Base-by-base conservation (phyloP, 1,284 basidiomycete genomes). In the Ganoderma multipileum region DNA sequence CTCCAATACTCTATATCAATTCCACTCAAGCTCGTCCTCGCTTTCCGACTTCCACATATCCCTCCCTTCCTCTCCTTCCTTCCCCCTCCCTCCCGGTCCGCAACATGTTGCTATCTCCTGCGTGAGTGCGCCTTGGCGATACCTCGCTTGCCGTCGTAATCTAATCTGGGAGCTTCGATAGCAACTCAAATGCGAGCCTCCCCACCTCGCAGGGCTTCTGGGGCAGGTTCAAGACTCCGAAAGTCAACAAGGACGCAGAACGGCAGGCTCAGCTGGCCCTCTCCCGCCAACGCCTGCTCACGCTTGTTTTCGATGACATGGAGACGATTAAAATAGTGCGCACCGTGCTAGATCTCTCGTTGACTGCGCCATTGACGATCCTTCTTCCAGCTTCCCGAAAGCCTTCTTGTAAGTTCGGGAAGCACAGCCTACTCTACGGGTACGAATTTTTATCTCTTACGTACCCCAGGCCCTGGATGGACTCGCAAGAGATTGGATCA, bases 271-370 rank as follows among this genome's bases (percentile, higher is more conserved):
- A 86, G 38, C 89, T 91, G 85, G 86, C 90, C 2, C 83, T 93
- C 72, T 83, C 89, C 36, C 81, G 91, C 63, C 90, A 91, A 71
- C 87, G 91, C 69, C 86, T 93, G 70, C 85, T 95, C 73, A 95
- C 93, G 64, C 87, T 95, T 69, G 89, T 87, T n/a, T 93, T 89
- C 78, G 90, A 83, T 64, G 93, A 94, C 55, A 92, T 93, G 90
- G 93, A 95, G 81, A 94, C 93, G 14, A 85, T 95, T 70, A 84
- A 89, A 71, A 87, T 91, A 83, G 92, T 93, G 28, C 28, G 64
- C 67, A 38, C 50, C 20, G 8, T 5, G 20, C 20, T 1, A 47
- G 42, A 18, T 26, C 20, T 16, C 50, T 18, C 14, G 18, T 3
- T 69, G 64, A 72, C 65, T 65, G 65, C 55, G 9, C 38, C 58